Evolutionary conservation across 148 eudicot species (phyloP), one percentile per base, ranked within the genome.

Genomic region (Vaccinium darrowii): DNA sequence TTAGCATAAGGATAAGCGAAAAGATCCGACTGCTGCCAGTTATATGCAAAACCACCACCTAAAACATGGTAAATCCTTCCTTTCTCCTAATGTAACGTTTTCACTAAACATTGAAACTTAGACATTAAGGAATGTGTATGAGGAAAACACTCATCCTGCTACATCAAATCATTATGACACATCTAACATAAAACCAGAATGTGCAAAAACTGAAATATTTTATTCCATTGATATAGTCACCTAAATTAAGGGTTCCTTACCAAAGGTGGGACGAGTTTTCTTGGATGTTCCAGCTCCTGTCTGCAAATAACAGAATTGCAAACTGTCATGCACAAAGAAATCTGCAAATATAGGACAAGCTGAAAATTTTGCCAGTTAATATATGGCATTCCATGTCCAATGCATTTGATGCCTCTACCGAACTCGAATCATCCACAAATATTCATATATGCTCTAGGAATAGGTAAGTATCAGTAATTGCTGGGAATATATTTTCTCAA

Each of bases 251-350:
- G 33, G 30, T 36, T 62, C 16, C 87, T 57, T 60, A 85, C 87
- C 87, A 57, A 91, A 91, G 77, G 98, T 91, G 75, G 93, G 94
- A 78, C 98, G 92, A 86, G 73, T 86, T 86, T 89, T 94, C 91
- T 94, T 94, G 36, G 91, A 87, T 60, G 94, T 91, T 67, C 96
- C 94, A 85, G 92, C 91, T 85, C 89, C 93, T 36, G 82, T 92
- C 98, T 94, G 89, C 80, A 85, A 30, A 52, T 77, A 80, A 57
- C n/a, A 83, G 76, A 89, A 73, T 27, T 27, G 10, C 27, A 43
- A 76, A 81, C 23, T 13, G 57, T 82, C 51, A 85, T 27, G 57
- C 15, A 83, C 30, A 30, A 74, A 53, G 71, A 21, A 49, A 58
- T 36, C 39, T 67, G 33, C 10, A 75, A 84, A 74, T 49, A 77